These are phyloP conservation scores for Exophiala phaeomuriformis DNA, from an alignment of 2,329 filamentous ascomycete genomes.

Conservation along the genomic window DNA sequence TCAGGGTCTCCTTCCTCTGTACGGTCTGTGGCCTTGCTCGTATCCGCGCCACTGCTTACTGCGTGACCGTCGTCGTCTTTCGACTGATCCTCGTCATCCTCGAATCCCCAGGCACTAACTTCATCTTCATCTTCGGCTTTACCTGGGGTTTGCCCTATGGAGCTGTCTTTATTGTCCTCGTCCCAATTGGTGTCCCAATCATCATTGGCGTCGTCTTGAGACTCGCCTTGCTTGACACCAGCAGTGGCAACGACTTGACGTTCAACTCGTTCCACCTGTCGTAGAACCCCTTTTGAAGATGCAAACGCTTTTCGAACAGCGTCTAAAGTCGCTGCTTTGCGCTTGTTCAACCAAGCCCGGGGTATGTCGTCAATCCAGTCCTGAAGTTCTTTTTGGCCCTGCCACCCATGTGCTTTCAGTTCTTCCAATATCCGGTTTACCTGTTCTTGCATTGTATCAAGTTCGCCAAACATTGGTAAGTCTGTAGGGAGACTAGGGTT, in stretches of 20 bases:
- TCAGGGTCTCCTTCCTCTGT: constrained; percentile 34
- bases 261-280: constrained; percentile 73
- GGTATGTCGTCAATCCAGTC: constrained; percentile 78
- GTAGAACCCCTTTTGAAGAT: constrained; percentile 58
- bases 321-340: constrained; percentile 71
- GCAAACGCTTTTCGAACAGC: constrained; percentile 63
- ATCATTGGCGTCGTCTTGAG: constrained; percentile 44
- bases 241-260: constrained; percentile 68
- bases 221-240: constrained; percentile 42
- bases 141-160: background rate
- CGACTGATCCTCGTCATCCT: constrained; percentile 34
- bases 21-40: background rate
- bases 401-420: constrained; percentile 58
- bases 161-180: constrained; percentile 36
- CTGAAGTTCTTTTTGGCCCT: constrained; percentile 54
- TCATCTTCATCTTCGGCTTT: constrained; percentile 45
- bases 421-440: constrained; percentile 58
- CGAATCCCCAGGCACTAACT: constrained; percentile 45
- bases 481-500: constrained; percentile 68
- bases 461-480: constrained; percentile 61
- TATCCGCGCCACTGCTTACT: constrained; percentile 22
- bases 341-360: constrained; percentile 75
- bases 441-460: constrained; percentile 61
- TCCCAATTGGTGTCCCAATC: constrained; percentile 81
- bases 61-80: constrained; percentile 28